Evolutionary conservation across 768 basidiomycete genomes (phyloP).

Genomic region (Russula sp.): DNA sequence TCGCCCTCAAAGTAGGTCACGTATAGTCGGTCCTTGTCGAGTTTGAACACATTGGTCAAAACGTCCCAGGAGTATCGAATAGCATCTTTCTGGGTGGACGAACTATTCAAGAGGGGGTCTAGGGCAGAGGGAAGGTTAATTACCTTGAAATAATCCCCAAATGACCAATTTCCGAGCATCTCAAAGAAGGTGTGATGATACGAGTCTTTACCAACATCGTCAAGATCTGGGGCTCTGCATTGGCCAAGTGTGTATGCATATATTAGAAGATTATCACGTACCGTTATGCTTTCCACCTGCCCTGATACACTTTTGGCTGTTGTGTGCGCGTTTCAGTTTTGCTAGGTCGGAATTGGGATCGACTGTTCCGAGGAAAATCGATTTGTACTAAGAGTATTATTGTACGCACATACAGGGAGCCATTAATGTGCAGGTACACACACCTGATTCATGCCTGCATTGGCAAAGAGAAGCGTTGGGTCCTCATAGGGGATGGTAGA

Average conservation of each 20-base stretch:
- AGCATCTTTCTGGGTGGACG: constrained; percentile 71
- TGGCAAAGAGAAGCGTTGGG: constrained; percentile 94
- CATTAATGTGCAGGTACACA: constrained; percentile 13
- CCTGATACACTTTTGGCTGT: constrained; percentile 96
- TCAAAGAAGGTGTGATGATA: constrained; percentile 99
- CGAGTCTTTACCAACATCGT: constrained; percentile 98
- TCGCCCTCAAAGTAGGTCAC: constrained; percentile 99
- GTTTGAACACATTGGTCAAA: constrained; percentile 79
- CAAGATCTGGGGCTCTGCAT: constrained; percentile 59
- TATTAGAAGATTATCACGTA: constrained; percentile 29
- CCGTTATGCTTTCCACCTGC: constrained; percentile 99
- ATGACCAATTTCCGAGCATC: constrained; percentile 99
- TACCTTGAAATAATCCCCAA: constrained; percentile 99
- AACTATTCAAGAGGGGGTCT: neutral
- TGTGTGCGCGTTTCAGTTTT: constrained; percentile 89
- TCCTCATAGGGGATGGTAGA: constrained; percentile 96
- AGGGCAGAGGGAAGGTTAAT: constrained; percentile 10
- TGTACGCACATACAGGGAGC: neutral
- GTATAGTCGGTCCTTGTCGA: constrained; percentile 88
- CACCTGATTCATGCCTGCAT: constrained; percentile 97
- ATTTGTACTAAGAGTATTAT: constrained; percentile 65
- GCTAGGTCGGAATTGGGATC: constrained; percentile 91
- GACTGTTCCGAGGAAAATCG: constrained; percentile 96
- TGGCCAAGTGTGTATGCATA: constrained; percentile 6
- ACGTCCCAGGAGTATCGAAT: constrained; percentile 92